These are phyloP conservation scores for Draba incana DNA, from an alignment of 345 rosid genomes.

Conservation along the genomic window DNA sequence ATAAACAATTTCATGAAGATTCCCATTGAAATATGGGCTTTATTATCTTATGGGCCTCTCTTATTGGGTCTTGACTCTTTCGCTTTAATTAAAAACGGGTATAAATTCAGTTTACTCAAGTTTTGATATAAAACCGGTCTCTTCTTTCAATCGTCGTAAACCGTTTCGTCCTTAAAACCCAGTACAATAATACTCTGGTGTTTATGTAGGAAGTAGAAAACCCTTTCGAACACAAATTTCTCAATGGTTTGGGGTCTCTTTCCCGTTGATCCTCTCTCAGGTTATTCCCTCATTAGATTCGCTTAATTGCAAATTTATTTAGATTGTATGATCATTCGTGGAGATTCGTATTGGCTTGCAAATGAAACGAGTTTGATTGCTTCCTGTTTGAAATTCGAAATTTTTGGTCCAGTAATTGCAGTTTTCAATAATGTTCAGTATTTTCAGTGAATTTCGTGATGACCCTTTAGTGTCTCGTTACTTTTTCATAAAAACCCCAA, in stretches of 20 bases:
- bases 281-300: slow-evolving; percentile 32
- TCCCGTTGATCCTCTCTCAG: slow-evolving; percentile 75
- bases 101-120: neutral
- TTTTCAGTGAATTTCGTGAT: neutral
- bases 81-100: neutral
- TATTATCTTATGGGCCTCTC: too few relatives aligned
- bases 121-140: slow-evolving; percentile 9
- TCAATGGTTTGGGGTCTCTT: slow-evolving; percentile 83
- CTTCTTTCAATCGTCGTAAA: neutral
- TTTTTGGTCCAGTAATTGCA: neutral
- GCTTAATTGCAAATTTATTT: neutral
- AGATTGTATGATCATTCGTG: neutral
- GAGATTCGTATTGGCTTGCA: slow-evolving; percentile 24
- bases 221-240: slow-evolving; percentile 8
- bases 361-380: slow-evolving; percentile 21
- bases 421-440: neutral
- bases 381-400: neutral
- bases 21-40: too few relatives aligned
- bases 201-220: neutral
- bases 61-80: too few relatives aligned
- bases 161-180: slow-evolving; percentile 12
- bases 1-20: too few relatives aligned
- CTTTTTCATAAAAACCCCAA: neutral
- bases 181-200: neutral
- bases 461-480: neutral